Evolutionary conservation across 2,329 filamentous ascomycete genomes (phyloP).

Genomic region (Xenosphaeropsis pyriputrescens): DNA sequence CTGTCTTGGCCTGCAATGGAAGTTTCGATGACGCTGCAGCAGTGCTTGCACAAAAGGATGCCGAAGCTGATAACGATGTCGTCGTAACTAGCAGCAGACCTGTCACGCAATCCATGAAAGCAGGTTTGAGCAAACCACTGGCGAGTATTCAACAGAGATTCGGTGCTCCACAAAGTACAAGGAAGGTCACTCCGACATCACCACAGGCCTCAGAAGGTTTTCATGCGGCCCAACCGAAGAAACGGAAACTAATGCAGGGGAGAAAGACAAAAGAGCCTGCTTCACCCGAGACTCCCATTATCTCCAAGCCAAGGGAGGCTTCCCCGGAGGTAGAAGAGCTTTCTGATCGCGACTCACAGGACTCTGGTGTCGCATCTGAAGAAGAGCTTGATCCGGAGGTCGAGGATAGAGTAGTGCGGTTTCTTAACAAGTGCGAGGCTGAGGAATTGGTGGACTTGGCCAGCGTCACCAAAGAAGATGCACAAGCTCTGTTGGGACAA

Average conservation of each 20-base stretch:
- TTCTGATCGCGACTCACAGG: slow-evolving; percentile 14
- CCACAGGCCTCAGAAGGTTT: slow-evolving; percentile 6
- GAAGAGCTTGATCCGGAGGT: slow-evolving; percentile 25
- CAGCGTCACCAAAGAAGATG: slow-evolving; percentile 53
- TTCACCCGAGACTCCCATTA: slow-evolving; percentile 7
- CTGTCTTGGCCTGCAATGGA: slow-evolving; percentile 31
- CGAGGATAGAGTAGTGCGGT: slow-evolving; percentile 50
- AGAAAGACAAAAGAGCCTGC: slow-evolving; percentile 12
- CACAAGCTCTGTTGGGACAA: slow-evolving; percentile 54
- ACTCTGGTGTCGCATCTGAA: slow-evolving; percentile 14
- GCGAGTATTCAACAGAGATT: slow-evolving; percentile 45
- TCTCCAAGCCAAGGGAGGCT: slow-evolving; percentile 10
- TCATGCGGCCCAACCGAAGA: slow-evolving; percentile 11
- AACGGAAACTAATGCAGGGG: slow-evolving; percentile 17
- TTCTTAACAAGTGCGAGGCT: slow-evolving; percentile 67
- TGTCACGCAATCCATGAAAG: slow-evolving; percentile 22
- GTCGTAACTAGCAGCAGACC: too few relatives aligned
- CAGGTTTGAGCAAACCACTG: slow-evolving; percentile 35
- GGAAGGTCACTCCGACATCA: slow-evolving; percentile 7
- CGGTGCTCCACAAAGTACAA: slow-evolving; percentile 27
- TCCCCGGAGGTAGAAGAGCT: slow-evolving; percentile 6
- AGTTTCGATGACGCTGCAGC: slow-evolving; percentile 39
- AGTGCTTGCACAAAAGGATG: slow-evolving; percentile 21
- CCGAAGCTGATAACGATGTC: slow-evolving; percentile 21
- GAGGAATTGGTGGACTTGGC: slow-evolving; percentile 74